phyloP scores from a whole-genome alignment of 1,139 yeast genomes.

The Eremothecium gossypii region DNA sequence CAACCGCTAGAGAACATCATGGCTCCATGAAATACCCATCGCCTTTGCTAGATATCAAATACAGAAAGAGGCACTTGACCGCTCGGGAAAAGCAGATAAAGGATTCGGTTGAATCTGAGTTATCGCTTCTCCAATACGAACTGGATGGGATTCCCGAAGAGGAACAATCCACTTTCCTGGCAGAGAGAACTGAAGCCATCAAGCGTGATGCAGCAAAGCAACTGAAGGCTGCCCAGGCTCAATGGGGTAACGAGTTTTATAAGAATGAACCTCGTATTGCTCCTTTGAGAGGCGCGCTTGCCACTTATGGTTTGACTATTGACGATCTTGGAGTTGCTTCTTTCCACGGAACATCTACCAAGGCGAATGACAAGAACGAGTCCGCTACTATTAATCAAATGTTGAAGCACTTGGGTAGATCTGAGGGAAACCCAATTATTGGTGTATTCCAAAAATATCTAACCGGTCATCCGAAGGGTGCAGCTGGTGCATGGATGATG shows the following conservation, averaged over 20 bases:
- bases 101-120: slow-evolving; percentile 78
- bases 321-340: slow-evolving; percentile 96
- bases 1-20: slow-evolving; percentile 92
- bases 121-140: slow-evolving; percentile 61
- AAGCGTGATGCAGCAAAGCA: slow-evolving; percentile 79
- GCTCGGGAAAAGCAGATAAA: slow-evolving; percentile 71
- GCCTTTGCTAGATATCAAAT: slow-evolving; percentile 77
- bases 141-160: slow-evolving; percentile 47
- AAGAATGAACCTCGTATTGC: slow-evolving; percentile 88
- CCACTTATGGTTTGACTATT: slow-evolving; percentile 81
- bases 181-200: slow-evolving; percentile 83
- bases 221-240: slow-evolving; percentile 78
- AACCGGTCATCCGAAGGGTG: slow-evolving; percentile 99
- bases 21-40: slow-evolving; percentile 75
- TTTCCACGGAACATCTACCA: slow-evolving; percentile 99
- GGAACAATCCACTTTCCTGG: slow-evolving; percentile 44
- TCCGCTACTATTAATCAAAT: slow-evolving; percentile 80
- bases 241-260: slow-evolving; percentile 95
- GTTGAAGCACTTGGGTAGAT: slow-evolving; percentile 93
- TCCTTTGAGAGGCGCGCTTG: slow-evolving; percentile 94
- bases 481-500: slow-evolving; percentile 99
- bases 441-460: slow-evolving; percentile 98
- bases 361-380: slow-evolving; percentile 97
- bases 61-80: slow-evolving; percentile 87
- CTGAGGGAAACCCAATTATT: slow-evolving; percentile 93